A percentile compares a stretch with the other conserved stretches of the same genome.
phyloP scores from a whole-genome alignment of 2,329 filamentous ascomycete species.

The Sclerotinia minor region DNA sequence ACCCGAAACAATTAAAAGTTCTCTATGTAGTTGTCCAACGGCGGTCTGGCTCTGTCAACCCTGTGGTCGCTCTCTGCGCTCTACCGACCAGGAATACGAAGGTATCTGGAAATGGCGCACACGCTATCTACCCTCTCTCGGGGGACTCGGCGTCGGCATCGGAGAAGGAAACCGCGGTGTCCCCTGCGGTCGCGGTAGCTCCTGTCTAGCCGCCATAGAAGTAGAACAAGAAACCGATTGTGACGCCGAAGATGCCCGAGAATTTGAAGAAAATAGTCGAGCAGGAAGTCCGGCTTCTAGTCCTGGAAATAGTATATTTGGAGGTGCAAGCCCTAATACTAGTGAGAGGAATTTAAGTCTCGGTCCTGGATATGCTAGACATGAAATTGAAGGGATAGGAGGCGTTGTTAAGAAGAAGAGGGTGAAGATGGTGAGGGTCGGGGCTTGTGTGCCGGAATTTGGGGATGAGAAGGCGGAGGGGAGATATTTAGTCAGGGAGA shows the following conservation, averaged over 20 bases:
- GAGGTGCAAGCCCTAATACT: constrained; percentile 25
- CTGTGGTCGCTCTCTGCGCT: constrained; percentile 72
- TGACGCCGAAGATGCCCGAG: constrained; percentile 70
- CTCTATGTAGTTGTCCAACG: constrained; percentile 44
- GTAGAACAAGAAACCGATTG: constrained; percentile 85
- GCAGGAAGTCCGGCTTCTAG: constrained; percentile 33
- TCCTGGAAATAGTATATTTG: constrained; percentile 25
- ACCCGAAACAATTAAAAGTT: constrained; percentile 41
- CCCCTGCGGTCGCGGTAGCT: constrained; percentile 75
- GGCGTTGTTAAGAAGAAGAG: constrained; percentile 84
- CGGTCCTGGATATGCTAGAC: constrained; percentile 74
- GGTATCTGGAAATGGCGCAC: constrained; percentile 86
- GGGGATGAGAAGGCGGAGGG: constrained; percentile 71
- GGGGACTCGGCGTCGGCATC: constrained; percentile 80
- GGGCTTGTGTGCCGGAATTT: constrained; percentile 81
- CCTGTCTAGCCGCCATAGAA: constrained; percentile 73
- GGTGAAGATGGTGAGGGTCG: constrained; percentile 79
- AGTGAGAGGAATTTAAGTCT: constrained; percentile 40
- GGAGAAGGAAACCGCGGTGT: constrained; percentile 87
- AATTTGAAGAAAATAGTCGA: constrained; percentile 33
- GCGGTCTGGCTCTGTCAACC: constrained; percentile 82
- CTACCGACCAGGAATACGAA: constrained; percentile 59
- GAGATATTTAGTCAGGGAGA: constrained; percentile 69
- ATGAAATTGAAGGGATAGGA: constrained; percentile 90
- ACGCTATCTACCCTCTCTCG: constrained; percentile 77